phyloP scores from a whole-genome alignment of 129 eudicot species.

The Lactuca saligna region DNA sequence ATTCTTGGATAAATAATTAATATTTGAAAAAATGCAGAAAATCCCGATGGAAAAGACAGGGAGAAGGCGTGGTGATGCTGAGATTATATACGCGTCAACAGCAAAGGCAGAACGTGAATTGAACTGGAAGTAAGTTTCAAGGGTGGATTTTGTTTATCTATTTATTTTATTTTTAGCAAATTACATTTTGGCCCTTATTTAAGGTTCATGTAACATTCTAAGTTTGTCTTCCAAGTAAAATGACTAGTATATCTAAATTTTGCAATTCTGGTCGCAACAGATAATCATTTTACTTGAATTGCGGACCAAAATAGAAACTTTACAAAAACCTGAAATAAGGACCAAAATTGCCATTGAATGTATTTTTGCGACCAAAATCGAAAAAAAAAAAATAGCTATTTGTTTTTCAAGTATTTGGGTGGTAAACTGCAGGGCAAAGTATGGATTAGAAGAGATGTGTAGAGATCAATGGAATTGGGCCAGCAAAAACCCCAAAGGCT shows the following conservation, averaged over 20 bases:
- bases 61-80: slow-evolving; percentile 87
- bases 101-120: slow-evolving; percentile 80
- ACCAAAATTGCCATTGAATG: background rate
- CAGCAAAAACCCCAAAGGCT: slow-evolving; percentile 87
- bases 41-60: slow-evolving; percentile 64
- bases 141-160: background rate
- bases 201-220: too few species aligned
- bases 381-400: too few species aligned
- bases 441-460: slow-evolving; percentile 85
- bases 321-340: background rate
- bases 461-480: slow-evolving; percentile 98
- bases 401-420: background rate
- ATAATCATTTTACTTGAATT: background rate
- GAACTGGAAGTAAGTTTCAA: slow-evolving; percentile 82
- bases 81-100: slow-evolving; percentile 72
- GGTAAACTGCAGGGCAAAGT: slow-evolving; percentile 65
- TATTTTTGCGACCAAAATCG: background rate
- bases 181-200: background rate
- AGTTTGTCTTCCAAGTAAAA: too few species aligned
- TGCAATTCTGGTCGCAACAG: background rate
- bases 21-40: slow-evolving; percentile 45
- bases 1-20: background rate
- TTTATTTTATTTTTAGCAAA: background rate
- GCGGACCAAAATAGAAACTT: background rate
- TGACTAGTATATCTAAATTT: too few species aligned